phyloP scores from a whole-genome alignment of 192 early-diverging fungal genomes.

The Glomus cerebriforme region DNA sequence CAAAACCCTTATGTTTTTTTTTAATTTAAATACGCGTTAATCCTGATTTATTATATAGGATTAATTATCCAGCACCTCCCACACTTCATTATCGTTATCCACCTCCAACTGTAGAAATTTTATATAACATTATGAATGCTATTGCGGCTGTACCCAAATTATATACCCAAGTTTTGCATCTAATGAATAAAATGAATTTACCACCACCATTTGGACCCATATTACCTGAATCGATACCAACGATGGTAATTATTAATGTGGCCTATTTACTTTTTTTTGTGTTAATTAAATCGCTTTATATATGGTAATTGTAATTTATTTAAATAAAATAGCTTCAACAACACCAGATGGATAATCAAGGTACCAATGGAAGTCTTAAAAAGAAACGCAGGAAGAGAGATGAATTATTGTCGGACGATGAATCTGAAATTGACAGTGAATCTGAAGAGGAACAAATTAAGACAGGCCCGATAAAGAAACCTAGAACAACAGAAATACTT shows the following conservation, averaged over 20 bases:
- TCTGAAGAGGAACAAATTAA: slow-evolving; percentile 6
- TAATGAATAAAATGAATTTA: slow-evolving; percentile 68
- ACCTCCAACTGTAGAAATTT: slow-evolving; percentile 43
- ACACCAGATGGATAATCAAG: not conserved
- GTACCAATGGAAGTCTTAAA: slow-evolving; percentile 19
- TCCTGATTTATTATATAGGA: slow-evolving; percentile 24
- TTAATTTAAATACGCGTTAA: not conserved
- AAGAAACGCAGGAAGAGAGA: slow-evolving; percentile 41
- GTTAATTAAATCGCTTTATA: not conserved
- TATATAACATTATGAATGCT: slow-evolving; percentile 56
- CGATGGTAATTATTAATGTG: slow-evolving; percentile 1
- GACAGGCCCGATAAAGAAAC: not conserved
- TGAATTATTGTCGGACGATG: slow-evolving; percentile 48
- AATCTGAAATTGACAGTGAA: slow-evolving; percentile 48
- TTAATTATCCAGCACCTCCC: slow-evolving; percentile 45
- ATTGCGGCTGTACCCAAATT: slow-evolving; percentile 53
- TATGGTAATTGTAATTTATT: too few species aligned
- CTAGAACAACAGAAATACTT: not conserved
- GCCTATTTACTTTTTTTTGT: not conserved
- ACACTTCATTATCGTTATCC: slow-evolving; percentile 47
- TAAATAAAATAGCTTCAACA: not conserved
- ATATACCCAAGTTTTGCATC: slow-evolving; percentile 62
- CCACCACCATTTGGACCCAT: slow-evolving; percentile 52
- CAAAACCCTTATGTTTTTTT: not conserved
- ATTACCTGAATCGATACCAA: slow-evolving; percentile 4